Conservation (phyloP, 768 basidiomycete species). For the Boletus reticulatus region DNA sequence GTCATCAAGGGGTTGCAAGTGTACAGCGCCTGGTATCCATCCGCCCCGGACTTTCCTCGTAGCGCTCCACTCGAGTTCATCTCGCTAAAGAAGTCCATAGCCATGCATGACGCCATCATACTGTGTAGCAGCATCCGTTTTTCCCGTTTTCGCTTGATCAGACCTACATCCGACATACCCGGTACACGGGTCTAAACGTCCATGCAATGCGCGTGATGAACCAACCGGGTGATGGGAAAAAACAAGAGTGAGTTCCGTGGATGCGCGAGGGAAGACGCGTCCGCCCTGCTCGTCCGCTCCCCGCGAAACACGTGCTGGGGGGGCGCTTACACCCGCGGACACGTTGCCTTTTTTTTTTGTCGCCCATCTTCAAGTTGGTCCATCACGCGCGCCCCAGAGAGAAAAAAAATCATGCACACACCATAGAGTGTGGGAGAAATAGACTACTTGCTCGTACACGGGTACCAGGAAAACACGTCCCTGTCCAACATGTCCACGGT, state of each 20-base stretch:
- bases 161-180: background rate
- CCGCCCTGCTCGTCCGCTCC: too few species aligned
- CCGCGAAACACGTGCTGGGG: too few species aligned
- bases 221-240: too few species aligned
- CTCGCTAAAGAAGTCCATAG: constrained; percentile 17
- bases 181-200: constrained; percentile 3
- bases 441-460: constrained; percentile 1
- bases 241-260: too few species aligned
- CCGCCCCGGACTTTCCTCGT: constrained; percentile 1
- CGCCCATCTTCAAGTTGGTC: too few species aligned
- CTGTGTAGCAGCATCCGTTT: background rate
- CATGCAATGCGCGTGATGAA: too few species aligned
- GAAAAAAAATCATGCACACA: too few species aligned
- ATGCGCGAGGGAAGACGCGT: too few species aligned
- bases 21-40: background rate
- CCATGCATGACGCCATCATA: constrained; percentile 9
- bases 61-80: constrained; percentile 2
- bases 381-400: too few species aligned
- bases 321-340: too few species aligned
- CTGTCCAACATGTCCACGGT: background rate
- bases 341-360: too few species aligned
- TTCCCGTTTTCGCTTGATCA: background rate
- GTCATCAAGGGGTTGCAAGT: constrained; percentile 14
- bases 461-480: background rate
- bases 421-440: constrained; percentile 3